Evolutionary conservation across 148 eudicot species (phyloP), one percentile per base, ranked within the genome.

Genomic region (Diospyros lotus): DNA sequence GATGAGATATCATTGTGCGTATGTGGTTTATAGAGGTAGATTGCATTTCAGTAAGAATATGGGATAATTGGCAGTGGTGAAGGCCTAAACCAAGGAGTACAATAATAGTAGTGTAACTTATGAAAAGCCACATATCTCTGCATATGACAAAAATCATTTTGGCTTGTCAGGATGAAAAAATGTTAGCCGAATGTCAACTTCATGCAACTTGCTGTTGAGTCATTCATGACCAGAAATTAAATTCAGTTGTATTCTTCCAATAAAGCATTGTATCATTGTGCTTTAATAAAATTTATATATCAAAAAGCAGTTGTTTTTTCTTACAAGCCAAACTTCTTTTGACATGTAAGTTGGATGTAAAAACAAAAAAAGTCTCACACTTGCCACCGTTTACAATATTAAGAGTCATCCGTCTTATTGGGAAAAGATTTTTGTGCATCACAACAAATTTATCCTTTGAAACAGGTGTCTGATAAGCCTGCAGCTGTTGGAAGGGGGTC

Each of bases 391-490:
- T 7, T 69, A n/a, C 53, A 5, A 42, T 42, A 38, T 69, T 15
- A 51, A 39, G 45, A 39, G 17, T 38, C 7, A 52, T 10, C 53
- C 53, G 59, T 55, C 59, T 1, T 52, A 1, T 69, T 53, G 5
- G 46, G 40, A 38, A 53, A 39, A 15, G 58, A 52, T 68, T 68
- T 38, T 28, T 7, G 58, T 68, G 72, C 58, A 10, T 52, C 46
- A 69, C 28, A 69, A 68, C 5, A 40, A 38, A 13, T 73, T 38
- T 1, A 1, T 40, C 48, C 41, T 51, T 66, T 38, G 58, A 65
- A 54, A 17, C 81, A 92, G 97, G 92, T 90, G 71, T 4, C 48
- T 52, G 82, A 87, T 64, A 83, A 88, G 79, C 83, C 87, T 72
- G 64, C 88, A 53, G 67, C 84, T 48, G 50, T 82, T 53, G 71